Conservation (phyloP, 768 basidiomycete genomes). For the Amanita inopinata region DNA sequence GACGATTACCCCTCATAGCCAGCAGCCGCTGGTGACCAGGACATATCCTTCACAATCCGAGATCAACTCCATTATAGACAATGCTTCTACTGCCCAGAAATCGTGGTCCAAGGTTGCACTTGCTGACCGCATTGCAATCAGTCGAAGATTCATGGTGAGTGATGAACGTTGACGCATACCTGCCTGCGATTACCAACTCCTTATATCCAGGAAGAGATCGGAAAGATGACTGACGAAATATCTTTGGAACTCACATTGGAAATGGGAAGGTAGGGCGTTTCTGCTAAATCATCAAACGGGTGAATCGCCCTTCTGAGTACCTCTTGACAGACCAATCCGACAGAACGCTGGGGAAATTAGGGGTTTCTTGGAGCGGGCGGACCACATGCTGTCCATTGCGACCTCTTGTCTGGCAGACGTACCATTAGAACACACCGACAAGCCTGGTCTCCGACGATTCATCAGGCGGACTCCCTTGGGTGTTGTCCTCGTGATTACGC, state of each 20-base stretch:
- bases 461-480: constrained; percentile 82
- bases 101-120: constrained; percentile 68
- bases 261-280: constrained; percentile 75
- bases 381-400: constrained; percentile 82
- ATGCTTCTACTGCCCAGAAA: constrained; percentile 60
- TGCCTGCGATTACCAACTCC: not conserved
- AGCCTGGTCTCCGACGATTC: constrained; percentile 74
- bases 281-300: not conserved
- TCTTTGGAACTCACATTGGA: constrained; percentile 73
- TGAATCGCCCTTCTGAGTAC: too few species aligned
- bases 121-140: constrained; percentile 61
- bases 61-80: constrained; percentile 49
- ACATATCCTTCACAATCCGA: constrained; percentile 51
- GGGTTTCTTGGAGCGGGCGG: constrained; percentile 73
- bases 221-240: constrained; percentile 44
- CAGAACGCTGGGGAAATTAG: constrained; percentile 73
- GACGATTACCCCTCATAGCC: constrained; percentile 77
- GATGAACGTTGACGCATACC: not conserved
- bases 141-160: constrained; percentile 31
- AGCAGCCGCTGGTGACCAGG: constrained; percentile 57
- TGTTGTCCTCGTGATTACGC: constrained; percentile 78
- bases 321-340: constrained; percentile 53
- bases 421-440: constrained; percentile 63
- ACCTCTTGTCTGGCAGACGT: constrained; percentile 65
- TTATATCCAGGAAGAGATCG: constrained; percentile 36